These are phyloP conservation scores for Geotrichum fermentans DNA, from an alignment of 1,139 yeast species.

Conservation along the genomic window DNA sequence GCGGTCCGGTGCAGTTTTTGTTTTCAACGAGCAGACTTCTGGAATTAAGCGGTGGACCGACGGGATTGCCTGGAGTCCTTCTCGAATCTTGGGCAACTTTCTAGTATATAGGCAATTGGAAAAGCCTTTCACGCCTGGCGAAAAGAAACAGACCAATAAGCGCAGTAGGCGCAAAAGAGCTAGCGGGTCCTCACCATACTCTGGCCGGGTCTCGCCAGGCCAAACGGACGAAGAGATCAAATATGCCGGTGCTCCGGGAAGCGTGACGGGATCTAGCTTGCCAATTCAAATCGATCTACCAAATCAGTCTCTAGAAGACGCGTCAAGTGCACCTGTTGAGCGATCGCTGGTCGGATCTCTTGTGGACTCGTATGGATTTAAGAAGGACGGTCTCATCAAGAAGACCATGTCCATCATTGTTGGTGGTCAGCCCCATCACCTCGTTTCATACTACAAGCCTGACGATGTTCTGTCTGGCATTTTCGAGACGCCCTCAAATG, in stretches of 20 bases:
- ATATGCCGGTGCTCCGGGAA: constrained; percentile 15
- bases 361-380: constrained; percentile 59
- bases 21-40: constrained; percentile 74
- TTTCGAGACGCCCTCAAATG: constrained; percentile 56
- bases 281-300: constrained; percentile 19
- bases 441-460: constrained; percentile 72
- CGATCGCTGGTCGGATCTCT: constrained; percentile 51
- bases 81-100: constrained; percentile 77
- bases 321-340: constrained; percentile 23
- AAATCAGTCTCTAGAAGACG: constrained; percentile 2
- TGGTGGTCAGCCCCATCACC: constrained; percentile 48
- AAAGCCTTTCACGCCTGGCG: constrained; percentile 44
- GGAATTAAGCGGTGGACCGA: constrained; percentile 94
- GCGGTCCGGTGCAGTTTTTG: constrained; percentile 74
- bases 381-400: constrained; percentile 73
- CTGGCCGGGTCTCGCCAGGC: constrained; percentile 1
- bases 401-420: constrained; percentile 67
- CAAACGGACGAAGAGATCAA: constrained; percentile 14
- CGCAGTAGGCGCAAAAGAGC: constrained; percentile 22
- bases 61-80: constrained; percentile 89
- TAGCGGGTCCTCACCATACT: constrained; percentile 5
- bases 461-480: constrained; percentile 62
- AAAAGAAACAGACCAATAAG: constrained; percentile 38
- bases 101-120: constrained; percentile 77
- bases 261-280: constrained; percentile 17